These are phyloP conservation scores for Xylaria sp. DNA, from an alignment of 495 filamentous ascomycete species.

Conservation along the genomic window DNA sequence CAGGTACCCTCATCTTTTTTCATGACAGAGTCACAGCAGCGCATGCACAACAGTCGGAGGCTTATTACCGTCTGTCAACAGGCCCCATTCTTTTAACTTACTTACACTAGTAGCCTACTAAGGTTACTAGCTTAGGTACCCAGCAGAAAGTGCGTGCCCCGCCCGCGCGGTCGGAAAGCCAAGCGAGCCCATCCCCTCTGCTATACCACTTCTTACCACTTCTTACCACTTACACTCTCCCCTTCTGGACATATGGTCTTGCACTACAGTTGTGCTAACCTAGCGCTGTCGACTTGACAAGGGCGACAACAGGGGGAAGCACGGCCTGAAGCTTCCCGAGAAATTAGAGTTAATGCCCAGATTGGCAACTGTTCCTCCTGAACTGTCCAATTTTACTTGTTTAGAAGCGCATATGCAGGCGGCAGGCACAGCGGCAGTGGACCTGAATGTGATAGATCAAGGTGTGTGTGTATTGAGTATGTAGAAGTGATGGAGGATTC, in stretches of 20 bases:
- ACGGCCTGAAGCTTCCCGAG: constrained; percentile 7
- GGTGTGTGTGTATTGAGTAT: too few relatives aligned
- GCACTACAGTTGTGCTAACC: too few relatives aligned
- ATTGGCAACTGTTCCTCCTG: constrained; percentile 3
- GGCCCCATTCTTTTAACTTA: background rate
- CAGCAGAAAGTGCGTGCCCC: too few relatives aligned
- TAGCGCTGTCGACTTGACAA: background rate
- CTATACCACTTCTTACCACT: background rate
- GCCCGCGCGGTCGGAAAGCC: background rate
- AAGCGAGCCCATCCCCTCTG: background rate
- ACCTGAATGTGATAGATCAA: too few relatives aligned
- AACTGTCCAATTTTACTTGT: constrained; percentile 13
- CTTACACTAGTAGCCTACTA: background rate
- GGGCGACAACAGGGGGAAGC: background rate
- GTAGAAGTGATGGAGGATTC: too few relatives aligned
- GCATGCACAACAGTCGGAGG: background rate
- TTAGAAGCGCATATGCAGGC: background rate
- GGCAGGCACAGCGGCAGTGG: constrained; percentile 11
- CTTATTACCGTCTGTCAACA: background rate
- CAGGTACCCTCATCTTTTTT: background rate
- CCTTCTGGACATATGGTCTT: too few relatives aligned
- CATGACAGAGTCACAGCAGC: background rate
- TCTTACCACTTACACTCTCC: too few relatives aligned
- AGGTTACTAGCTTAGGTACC: too few relatives aligned
- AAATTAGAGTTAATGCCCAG: constrained; percentile 17